phyloP scores from a whole-genome alignment of 169 alveolate genomes.

The Babesia divergens region DNA sequence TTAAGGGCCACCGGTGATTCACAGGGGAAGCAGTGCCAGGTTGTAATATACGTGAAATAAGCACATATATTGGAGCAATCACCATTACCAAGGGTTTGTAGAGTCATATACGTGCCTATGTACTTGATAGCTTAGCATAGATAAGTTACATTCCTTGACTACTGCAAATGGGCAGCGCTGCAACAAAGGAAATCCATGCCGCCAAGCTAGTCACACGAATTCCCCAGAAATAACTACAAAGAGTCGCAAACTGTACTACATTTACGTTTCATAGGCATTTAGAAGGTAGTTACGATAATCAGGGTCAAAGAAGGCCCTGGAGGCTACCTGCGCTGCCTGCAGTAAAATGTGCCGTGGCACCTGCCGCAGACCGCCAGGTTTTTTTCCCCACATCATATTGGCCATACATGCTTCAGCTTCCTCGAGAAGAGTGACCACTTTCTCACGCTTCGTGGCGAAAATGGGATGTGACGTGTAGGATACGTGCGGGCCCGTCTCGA shows the following conservation, averaged over 20 bases:
- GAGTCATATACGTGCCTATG: too few species aligned
- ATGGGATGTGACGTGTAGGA: slow-evolving; percentile 36
- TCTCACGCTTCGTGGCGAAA: not conserved
- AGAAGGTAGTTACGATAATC: slow-evolving; percentile 47
- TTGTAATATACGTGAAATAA: not conserved
- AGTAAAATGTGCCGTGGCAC: slow-evolving; percentile 50
- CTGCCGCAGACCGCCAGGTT: not conserved
- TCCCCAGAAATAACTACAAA: too few species aligned
- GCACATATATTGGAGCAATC: not conserved
- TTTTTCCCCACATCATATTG: slow-evolving; percentile 15
- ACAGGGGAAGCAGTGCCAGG: not conserved
- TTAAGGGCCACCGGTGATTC: not conserved
- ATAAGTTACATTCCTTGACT: too few species aligned
- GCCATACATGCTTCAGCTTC: slow-evolving; percentile 61
- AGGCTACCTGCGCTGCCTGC: slow-evolving; percentile 52
- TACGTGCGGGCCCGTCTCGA: slow-evolving; percentile 49
- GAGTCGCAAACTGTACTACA: too few species aligned
- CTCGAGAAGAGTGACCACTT: slow-evolving; percentile 37
- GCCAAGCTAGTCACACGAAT: too few species aligned
- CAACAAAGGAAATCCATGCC: too few species aligned
- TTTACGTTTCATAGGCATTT: not conserved
- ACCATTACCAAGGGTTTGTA: not conserved
- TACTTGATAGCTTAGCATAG: too few species aligned
- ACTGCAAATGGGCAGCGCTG: too few species aligned
- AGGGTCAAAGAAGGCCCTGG: slow-evolving; percentile 65